phyloP scores from a whole-genome alignment of 2,329 filamentous ascomycete genomes.

The Xylaria sp. region DNA sequence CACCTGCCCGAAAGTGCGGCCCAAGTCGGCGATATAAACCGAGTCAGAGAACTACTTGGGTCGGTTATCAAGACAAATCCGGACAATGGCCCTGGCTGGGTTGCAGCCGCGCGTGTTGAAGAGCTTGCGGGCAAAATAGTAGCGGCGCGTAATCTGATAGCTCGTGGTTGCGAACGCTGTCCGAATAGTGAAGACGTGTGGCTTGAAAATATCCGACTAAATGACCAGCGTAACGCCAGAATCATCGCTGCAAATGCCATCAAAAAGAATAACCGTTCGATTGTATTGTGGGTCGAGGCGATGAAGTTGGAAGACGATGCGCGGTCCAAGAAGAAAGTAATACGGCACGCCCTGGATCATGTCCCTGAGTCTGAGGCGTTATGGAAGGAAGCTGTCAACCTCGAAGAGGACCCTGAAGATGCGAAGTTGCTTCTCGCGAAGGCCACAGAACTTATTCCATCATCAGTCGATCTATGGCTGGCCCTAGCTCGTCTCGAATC shows the following conservation, averaged over 20 bases:
- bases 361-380: conserved; percentile 93
- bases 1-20: conserved; percentile 82
- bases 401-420: conserved; percentile 90
- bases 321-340: conserved; percentile 89
- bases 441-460: conserved; percentile 92
- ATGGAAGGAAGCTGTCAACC: conserved; percentile 98
- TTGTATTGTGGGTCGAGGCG: conserved; percentile 92
- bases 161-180: conserved; percentile 87
- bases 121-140: conserved; percentile 93
- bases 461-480: conserved; percentile 95
- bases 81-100: conserved; percentile 93
- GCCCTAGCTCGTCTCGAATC: conserved; percentile 90
- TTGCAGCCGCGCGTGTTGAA: conserved; percentile 91
- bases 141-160: conserved; percentile 86
- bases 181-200: conserved; percentile 95
- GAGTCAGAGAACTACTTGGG: conserved; percentile 90
- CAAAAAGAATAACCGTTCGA: conserved; percentile 87
- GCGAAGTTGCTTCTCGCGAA: conserved; percentile 90
- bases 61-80: conserved; percentile 98
- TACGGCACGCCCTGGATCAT: conserved; percentile 89
- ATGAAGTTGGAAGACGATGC: conserved; percentile 89
- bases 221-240: conserved; percentile 92
- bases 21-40: conserved; percentile 93
- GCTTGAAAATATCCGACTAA: conserved; percentile 94
- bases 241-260: conserved; percentile 95